Evolutionary conservation across 306 rosid genomes (phyloP).

Genomic region (Argentina anserina): DNA sequence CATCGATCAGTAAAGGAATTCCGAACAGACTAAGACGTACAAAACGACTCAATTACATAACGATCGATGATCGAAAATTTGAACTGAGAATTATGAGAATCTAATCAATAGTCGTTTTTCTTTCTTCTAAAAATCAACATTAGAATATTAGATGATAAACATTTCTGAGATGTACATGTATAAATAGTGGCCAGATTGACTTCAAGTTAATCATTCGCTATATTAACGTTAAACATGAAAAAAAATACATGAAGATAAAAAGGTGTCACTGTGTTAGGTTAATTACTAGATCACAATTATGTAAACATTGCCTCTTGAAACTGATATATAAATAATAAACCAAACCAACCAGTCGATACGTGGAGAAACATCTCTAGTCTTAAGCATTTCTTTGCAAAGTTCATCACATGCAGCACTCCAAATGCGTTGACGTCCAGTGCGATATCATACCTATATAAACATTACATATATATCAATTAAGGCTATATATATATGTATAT

Average conservation of each 20-base stretch:
- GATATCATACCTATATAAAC: constrained; percentile 31
- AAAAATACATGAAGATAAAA: background rate
- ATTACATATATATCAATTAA: background rate
- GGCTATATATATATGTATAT: no score
- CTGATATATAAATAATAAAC: background rate
- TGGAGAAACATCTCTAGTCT: constrained; percentile 27
- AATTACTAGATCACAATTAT: background rate
- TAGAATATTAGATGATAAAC: background rate
- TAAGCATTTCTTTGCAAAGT: constrained; percentile 32
- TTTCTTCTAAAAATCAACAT: no score
- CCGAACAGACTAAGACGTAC: background rate
- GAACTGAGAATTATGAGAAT: background rate
- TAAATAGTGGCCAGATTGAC: background rate
- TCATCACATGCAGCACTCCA: constrained; percentile 21
- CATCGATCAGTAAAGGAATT: background rate
- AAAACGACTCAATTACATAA: background rate
- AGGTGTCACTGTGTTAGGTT: background rate
- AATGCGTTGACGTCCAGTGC: constrained; percentile 29
- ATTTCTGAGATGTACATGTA: background rate
- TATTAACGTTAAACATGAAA: background rate
- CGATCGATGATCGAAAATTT: background rate
- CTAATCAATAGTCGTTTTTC: background rate
- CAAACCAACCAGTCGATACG: constrained; percentile 39
- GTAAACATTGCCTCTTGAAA: background rate
- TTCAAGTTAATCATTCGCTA: no score